Conservation (phyloP, 164 flowering plant genomes). For the Litsea cubeba region DNA sequence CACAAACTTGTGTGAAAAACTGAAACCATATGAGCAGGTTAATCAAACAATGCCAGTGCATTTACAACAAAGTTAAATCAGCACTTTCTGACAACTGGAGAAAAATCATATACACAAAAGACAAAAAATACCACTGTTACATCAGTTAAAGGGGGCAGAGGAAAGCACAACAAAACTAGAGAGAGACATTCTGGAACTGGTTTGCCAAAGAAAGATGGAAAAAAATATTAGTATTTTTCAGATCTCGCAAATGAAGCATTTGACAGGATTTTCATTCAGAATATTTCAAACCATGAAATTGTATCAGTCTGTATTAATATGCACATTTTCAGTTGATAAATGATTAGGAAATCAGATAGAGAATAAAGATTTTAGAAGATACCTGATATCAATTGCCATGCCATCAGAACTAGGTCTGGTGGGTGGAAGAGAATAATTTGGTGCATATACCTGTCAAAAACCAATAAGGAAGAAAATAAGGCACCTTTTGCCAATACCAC, state of each 20-base stretch:
- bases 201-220: not conserved
- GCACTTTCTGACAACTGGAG: too few species aligned
- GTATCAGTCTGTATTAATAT: not conserved
- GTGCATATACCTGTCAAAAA: slow-evolving; percentile 40
- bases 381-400: slow-evolving; percentile 62
- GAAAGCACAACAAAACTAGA: not conserved
- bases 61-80: too few species aligned
- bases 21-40: too few species aligned
- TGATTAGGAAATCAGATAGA: not conserved
- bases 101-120: too few species aligned
- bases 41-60: too few species aligned
- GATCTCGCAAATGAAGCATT: not conserved
- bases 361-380: not conserved
- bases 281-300: too few species aligned
- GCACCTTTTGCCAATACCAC: not conserved
- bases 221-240: not conserved
- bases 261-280: not conserved
- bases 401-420: slow-evolving; percentile 44
- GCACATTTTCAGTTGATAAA: not conserved
- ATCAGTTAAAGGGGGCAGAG: not conserved
- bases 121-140: too few species aligned
- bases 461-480: slow-evolving; percentile 1
- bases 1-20: too few species aligned
- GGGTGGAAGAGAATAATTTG: slow-evolving; percentile 55
- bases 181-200: not conserved